A percentile compares a stretch with the other conserved stretches of the same genome.
These are phyloP conservation scores for Fagopyrum homotropicum DNA, from an alignment of 148 eudicot species.

Conservation along the genomic window DNA sequence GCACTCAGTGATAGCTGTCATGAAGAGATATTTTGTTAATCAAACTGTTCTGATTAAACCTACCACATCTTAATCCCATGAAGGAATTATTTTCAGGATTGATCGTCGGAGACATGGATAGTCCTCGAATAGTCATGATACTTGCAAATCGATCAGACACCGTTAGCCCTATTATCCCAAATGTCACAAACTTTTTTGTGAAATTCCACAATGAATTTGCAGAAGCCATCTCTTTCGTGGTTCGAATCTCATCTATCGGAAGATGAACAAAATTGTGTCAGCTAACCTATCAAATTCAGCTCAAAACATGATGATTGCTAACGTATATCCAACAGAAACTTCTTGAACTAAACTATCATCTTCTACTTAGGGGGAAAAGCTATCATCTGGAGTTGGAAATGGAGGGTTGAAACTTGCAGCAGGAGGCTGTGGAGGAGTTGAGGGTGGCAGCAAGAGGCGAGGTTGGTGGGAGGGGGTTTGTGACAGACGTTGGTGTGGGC, in stretches of 20 bases:
- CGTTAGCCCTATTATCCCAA: conserved; percentile 59
- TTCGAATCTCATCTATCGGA: conserved; percentile 17
- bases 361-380: background rate
- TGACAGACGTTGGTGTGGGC: no score
- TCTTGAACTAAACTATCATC: background rate
- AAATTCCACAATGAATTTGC: conserved; percentile 42
- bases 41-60: conserved; percentile 5
- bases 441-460: no score
- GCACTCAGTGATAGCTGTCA: conserved; percentile 2
- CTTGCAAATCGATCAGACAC: conserved; percentile 68
- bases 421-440: no score
- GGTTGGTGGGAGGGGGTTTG: no score
- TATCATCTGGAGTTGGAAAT: no score
- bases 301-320: background rate
- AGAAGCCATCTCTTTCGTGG: conserved; percentile 42
- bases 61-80: conserved; percentile 26
- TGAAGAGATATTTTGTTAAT: background rate
- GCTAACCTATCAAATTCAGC: conserved; percentile 9
- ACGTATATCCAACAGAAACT: background rate
- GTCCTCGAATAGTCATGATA: conserved; percentile 46
- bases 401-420: no score
- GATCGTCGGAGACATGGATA: conserved; percentile 88
- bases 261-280: conserved; percentile 26
- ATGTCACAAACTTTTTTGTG: conserved; percentile 50
- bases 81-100: conserved; percentile 50